Conservation (phyloP, 441 rosid species). For the Aleurites moluccanus region DNA sequence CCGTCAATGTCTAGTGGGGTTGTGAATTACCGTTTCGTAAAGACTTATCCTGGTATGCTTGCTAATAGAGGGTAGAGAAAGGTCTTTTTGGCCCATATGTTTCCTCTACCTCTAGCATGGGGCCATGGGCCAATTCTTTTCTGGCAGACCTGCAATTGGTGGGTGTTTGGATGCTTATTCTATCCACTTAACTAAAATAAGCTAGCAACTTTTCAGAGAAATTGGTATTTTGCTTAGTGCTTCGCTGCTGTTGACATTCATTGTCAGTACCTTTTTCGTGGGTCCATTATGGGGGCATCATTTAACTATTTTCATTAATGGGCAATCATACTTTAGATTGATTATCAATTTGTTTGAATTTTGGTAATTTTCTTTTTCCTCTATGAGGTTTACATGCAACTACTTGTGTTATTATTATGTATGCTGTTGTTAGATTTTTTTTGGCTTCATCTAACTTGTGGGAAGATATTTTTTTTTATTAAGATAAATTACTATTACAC, state of each 20-base stretch:
- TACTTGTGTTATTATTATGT: too few relatives aligned
- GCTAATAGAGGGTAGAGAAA: neutral
- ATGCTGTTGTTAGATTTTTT: too few relatives aligned
- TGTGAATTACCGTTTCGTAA: too few relatives aligned
- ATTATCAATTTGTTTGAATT: too few relatives aligned
- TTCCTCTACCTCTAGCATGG: neutral
- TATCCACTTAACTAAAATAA: slow-evolving; percentile 12
- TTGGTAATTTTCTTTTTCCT: too few relatives aligned
- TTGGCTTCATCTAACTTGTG: too few relatives aligned
- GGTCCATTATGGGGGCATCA: neutral
- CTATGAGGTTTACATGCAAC: too few relatives aligned
- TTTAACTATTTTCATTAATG: neutral
- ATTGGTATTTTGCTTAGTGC: too few relatives aligned
- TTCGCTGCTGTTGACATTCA: neutral
- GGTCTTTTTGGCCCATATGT: neutral
- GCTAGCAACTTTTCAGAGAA: too few relatives aligned
- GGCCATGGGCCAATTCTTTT: neutral
- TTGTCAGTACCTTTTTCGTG: slow-evolving; percentile 4
- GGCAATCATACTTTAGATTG: neutral
- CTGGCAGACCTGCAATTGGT: neutral
- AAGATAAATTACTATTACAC: too few relatives aligned
- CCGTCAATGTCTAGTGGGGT: too few relatives aligned
- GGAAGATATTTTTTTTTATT: too few relatives aligned
- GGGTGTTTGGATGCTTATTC: neutral
- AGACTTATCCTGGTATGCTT: neutral